Conservation (phyloP, 2,329 filamentous ascomycete species). For the Xylariaceae sp. region DNA sequence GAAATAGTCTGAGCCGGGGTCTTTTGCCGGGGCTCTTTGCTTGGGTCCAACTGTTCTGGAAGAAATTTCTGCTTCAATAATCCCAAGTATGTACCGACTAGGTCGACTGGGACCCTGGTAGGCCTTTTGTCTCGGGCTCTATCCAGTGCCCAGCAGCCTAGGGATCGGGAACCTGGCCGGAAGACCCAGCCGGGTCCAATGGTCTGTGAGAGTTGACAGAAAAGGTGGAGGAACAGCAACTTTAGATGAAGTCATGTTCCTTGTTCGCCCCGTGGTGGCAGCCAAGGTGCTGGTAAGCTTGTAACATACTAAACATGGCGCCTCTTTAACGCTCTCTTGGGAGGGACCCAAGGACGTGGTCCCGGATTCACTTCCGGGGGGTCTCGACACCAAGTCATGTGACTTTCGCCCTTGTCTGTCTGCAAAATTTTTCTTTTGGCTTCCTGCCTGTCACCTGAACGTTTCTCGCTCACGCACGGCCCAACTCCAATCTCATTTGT, state of each 20-base stretch:
- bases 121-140: slow-evolving; percentile 8
- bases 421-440: slow-evolving; percentile 1
- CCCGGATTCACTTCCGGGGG: slow-evolving; percentile 11
- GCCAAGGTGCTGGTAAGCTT: too few species aligned
- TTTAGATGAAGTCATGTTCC: slow-evolving; percentile 13
- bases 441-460: slow-evolving; percentile 3
- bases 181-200: slow-evolving; percentile 14
- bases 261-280: too few species aligned
- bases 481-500: not conserved
- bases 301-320: too few species aligned
- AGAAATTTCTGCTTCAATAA: slow-evolving; percentile 16
- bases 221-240: slow-evolving; percentile 16
- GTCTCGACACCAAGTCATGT: slow-evolving; percentile 11
- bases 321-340: not conserved
- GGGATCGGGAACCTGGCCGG: slow-evolving; percentile 8
- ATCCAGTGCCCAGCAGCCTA: too few species aligned
- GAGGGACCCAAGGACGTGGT: slow-evolving; percentile 14
- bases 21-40: not conserved
- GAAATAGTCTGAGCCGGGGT: too few species aligned
- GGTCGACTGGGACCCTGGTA: slow-evolving; percentile 5
- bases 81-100: too few species aligned
- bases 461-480: slow-evolving; percentile 8
- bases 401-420: slow-evolving; percentile 4
- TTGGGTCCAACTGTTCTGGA: slow-evolving; percentile 11
- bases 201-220: slow-evolving; percentile 17